Percentiles rank a stretch among this genome's conserved stretches.
Conservation (phyloP, 345 rosid species). For the Ceriops zippeliana region DNA sequence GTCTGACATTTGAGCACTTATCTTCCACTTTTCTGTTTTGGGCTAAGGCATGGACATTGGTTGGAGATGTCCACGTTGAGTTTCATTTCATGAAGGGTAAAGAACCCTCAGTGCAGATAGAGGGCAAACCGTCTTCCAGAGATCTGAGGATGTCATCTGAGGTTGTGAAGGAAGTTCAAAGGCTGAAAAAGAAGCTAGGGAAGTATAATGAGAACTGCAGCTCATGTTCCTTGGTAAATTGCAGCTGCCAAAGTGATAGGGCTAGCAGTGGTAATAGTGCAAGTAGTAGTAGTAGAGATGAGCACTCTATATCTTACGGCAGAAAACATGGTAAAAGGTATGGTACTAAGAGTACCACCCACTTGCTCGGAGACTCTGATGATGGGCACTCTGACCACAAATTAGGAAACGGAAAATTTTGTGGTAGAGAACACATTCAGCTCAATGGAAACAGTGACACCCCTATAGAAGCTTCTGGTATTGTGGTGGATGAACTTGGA, state of each 20-base stretch:
- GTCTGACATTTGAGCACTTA: slow-evolving; percentile 42
- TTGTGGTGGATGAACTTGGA: slow-evolving; percentile 11
- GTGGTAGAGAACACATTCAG: slow-evolving; percentile 11
- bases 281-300: slow-evolving; percentile 67
- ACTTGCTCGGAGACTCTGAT: slow-evolving; percentile 31
- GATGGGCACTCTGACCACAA: slow-evolving; percentile 28
- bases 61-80: slow-evolving; percentile 83
- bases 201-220: slow-evolving; percentile 57
- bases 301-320: slow-evolving; percentile 30
- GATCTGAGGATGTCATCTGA: slow-evolving; percentile 74
- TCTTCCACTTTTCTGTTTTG: slow-evolving; percentile 72
- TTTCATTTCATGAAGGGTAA: slow-evolving; percentile 59
- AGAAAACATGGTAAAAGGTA: slow-evolving; percentile 63
- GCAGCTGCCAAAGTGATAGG: slow-evolving; percentile 91
- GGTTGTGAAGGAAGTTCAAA: slow-evolving; percentile 79
- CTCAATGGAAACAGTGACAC: slow-evolving; percentile 25
- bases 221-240: slow-evolving; percentile 80
- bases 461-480: slow-evolving; percentile 14
- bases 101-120: slow-evolving; percentile 40
- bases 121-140: slow-evolving; percentile 36
- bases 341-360: slow-evolving; percentile 31
- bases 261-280: slow-evolving; percentile 94
- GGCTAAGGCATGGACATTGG: slow-evolving; percentile 90
- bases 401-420: slow-evolving; percentile 21
- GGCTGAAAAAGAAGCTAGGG: slow-evolving; percentile 76